Conservation (phyloP, 129 eudicot species). For the Pulicaria dysenterica region DNA sequence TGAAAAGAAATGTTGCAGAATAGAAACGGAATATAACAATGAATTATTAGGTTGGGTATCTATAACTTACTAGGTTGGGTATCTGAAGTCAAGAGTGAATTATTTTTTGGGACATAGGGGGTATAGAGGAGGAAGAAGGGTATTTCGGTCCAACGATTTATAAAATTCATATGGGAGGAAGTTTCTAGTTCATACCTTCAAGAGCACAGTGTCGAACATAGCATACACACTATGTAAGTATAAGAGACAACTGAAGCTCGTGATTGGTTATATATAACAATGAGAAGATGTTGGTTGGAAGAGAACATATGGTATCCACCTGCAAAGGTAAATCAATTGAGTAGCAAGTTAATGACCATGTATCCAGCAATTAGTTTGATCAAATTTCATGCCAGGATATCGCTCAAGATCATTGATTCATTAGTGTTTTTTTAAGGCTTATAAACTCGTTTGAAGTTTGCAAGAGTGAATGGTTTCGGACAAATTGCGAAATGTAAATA, state of each 20-base stretch:
- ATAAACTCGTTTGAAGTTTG: background rate
- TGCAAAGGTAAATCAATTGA: constrained; percentile 16
- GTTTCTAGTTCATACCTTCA: constrained; percentile 39
- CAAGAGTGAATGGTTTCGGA: constrained; percentile 5
- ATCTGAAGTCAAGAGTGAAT: constrained; percentile 2
- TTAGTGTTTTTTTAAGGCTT: background rate
- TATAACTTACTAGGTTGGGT: constrained; percentile 14
- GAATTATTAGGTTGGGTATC: constrained; percentile 20
- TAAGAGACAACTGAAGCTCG: constrained; percentile 48
- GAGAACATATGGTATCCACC: constrained; percentile 46
- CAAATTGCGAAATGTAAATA: background rate
- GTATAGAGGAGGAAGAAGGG: constrained; percentile 11
- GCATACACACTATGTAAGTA: constrained; percentile 32
- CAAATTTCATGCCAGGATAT: constrained; percentile 6
- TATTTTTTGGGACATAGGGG: background rate
- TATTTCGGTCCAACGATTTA: constrained; percentile 20
- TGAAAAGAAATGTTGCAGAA: background rate
- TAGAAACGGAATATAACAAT: too few species aligned
- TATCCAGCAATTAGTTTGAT: constrained; percentile 13
- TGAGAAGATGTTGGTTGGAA: constrained; percentile 26
- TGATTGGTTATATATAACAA: constrained; percentile 35
- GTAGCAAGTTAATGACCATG: background rate
- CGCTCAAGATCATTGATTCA: constrained; percentile 11
- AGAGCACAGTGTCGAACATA: constrained; percentile 34
- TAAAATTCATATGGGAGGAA: background rate